Percentiles rank a stretch among this genome's conserved stretches.
phyloP scores from a whole-genome alignment of 306 rosid species.

The Aeschynomene evenia region DNA sequence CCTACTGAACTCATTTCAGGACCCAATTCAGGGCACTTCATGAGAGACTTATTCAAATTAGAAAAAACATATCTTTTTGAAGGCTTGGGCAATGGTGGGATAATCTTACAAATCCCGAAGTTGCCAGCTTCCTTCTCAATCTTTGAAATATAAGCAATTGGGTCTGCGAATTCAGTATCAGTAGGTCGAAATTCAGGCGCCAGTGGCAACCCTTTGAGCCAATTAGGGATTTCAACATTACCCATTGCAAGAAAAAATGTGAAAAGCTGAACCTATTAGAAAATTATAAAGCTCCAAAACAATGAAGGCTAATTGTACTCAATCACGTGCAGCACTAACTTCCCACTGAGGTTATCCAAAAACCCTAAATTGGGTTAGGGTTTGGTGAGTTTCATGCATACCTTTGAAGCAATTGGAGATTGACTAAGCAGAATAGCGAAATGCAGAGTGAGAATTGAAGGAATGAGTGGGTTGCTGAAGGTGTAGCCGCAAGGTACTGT shows the following conservation, averaged over 20 bases:
- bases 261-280: neutral
- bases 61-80: constrained; percentile 72
- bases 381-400: constrained; percentile 34
- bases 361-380: constrained; percentile 59
- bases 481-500: constrained; percentile 46
- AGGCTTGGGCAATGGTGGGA: constrained; percentile 94
- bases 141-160: constrained; percentile 94
- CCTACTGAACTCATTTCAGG: constrained; percentile 35
- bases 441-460: constrained; percentile 36
- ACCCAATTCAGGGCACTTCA: constrained; percentile 66
- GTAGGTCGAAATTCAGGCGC: constrained; percentile 98
- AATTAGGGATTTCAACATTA: constrained; percentile 76
- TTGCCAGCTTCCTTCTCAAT: constrained; percentile 91
- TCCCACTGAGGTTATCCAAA: constrained; percentile 26
- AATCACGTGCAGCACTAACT: constrained; percentile 32
- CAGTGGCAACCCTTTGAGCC: constrained; percentile 83
- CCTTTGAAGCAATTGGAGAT: constrained; percentile 23
- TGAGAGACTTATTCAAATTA: constrained; percentile 82
- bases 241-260: constrained; percentile 56
- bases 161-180: constrained; percentile 93
- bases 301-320: constrained; percentile 36
- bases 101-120: constrained; percentile 90
- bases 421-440: constrained; percentile 23
- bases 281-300: constrained; percentile 30
- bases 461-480: constrained; percentile 37